Percentiles rank a stretch among this genome's conserved stretches.
Evolutionary conservation across 345 rosid species (phyloP).

Genomic region (Moricandia arvensis): DNA sequence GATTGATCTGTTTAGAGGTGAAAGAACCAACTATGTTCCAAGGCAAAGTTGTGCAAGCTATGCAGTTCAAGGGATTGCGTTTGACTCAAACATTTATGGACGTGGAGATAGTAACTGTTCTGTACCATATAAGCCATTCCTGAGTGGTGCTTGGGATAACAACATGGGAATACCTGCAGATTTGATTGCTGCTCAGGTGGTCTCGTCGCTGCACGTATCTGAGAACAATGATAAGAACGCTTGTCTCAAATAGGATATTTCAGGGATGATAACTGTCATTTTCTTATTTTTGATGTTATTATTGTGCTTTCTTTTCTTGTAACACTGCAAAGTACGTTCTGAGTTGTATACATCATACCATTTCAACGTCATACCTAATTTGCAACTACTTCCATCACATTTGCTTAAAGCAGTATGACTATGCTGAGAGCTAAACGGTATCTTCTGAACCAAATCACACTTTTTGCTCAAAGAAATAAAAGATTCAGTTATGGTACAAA

Average conservation of each 20-base stretch:
- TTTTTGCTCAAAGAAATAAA: background rate
- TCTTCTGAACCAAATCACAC: conserved; percentile 6
- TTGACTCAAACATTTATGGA: conserved; percentile 50
- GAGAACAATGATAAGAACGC: conserved; percentile 43
- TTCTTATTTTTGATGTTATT: no score
- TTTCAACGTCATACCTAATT: background rate
- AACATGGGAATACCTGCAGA: conserved; percentile 54
- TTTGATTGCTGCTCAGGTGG: conserved; percentile 76
- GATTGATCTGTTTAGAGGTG: conserved; percentile 47
- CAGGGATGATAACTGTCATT: conserved; percentile 28
- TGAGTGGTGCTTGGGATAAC: conserved; percentile 51
- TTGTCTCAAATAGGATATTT: conserved; percentile 46
- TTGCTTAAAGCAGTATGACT: background rate
- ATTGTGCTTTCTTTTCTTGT: background rate
- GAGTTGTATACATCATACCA: background rate
- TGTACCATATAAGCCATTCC: conserved; percentile 32
- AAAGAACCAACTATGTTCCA: conserved; percentile 40
- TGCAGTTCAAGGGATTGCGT: conserved; percentile 54
- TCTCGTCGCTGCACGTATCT: conserved; percentile 76
- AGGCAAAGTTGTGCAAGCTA: conserved; percentile 37
- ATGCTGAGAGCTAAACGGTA: background rate
- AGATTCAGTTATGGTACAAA: background rate
- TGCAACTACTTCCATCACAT: background rate
- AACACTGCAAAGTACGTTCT: background rate
- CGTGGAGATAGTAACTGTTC: conserved; percentile 48